These are phyloP conservation scores for Dicorynia guianensis DNA, from an alignment of 306 rosid genomes.

Conservation along the genomic window DNA sequence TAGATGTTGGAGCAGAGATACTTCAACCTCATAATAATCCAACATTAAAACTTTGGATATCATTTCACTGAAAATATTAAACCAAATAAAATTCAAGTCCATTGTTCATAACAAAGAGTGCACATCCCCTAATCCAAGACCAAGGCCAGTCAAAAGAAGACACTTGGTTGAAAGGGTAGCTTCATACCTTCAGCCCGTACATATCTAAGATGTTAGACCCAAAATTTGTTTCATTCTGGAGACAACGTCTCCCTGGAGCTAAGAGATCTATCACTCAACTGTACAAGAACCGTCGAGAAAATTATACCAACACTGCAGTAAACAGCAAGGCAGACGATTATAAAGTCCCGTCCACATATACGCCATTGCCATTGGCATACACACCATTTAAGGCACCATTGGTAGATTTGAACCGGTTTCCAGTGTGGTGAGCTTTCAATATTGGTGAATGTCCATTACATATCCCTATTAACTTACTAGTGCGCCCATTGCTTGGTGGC, in stretches of 20 bases:
- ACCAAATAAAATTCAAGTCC: slow-evolving; percentile 30
- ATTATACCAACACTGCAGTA: background rate
- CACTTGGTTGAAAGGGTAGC: slow-evolving; percentile 38
- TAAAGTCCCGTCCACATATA: slow-evolving; percentile 47
- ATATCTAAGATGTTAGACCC: slow-evolving; percentile 53
- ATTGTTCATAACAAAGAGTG: background rate
- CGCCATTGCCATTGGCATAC: slow-evolving; percentile 65
- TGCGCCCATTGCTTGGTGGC: slow-evolving; percentile 44
- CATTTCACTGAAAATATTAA: slow-evolving; percentile 21
- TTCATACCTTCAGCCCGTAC: slow-evolving; percentile 48
- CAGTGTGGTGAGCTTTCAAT: slow-evolving; percentile 50
- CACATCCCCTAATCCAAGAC: slow-evolving; percentile 30
- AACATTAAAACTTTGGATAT: slow-evolving; percentile 4
- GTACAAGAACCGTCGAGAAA: slow-evolving; percentile 62
- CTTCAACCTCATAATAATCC: background rate
- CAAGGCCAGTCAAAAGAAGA: slow-evolving; percentile 27
- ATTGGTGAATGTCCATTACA: slow-evolving; percentile 48
- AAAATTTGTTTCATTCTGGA: slow-evolving; percentile 60
- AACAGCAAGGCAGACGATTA: slow-evolving; percentile 8
- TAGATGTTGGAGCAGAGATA: background rate
- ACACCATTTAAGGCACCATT: slow-evolving; percentile 65
- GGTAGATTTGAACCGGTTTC: slow-evolving; percentile 53
- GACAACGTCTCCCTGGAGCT: slow-evolving; percentile 46
- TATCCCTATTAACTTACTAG: slow-evolving; percentile 40
- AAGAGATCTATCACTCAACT: slow-evolving; percentile 67